phyloP scores from a whole-genome alignment of 73 alveolate species.

The Stentor coeruleus region DNA sequence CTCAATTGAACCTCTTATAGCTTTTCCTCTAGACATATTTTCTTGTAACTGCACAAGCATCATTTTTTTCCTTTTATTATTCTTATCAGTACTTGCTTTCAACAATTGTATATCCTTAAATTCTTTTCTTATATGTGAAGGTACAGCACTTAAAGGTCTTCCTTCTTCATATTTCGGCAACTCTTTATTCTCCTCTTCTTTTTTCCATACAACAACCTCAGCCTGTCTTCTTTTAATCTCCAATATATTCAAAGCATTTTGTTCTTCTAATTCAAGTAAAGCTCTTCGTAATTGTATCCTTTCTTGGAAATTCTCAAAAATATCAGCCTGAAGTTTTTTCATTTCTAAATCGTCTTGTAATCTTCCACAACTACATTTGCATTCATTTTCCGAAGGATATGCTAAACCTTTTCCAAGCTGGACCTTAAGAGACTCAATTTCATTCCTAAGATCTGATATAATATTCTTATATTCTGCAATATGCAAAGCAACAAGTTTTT shows the following conservation, averaged over 20 bases:
- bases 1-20: conserved; percentile 54
- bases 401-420: background rate
- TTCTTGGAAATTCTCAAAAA: conserved; percentile 64
- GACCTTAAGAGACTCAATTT: conserved; percentile 37
- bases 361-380: conserved; percentile 37
- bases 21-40: conserved; percentile 53
- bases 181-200: conserved; percentile 25
- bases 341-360: conserved; percentile 47
- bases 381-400: background rate
- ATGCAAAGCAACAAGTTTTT: conserved; percentile 67
- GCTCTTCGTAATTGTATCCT: conserved; percentile 73
- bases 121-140: conserved; percentile 43
- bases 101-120: conserved; percentile 51
- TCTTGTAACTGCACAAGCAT: conserved; percentile 65
- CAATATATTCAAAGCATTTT: conserved; percentile 72
- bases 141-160: conserved; percentile 26
- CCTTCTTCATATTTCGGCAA: background rate
- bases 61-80: conserved; percentile 53
- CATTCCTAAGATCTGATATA: conserved; percentile 69
- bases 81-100: conserved; percentile 70
- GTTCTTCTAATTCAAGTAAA: conserved; percentile 74
- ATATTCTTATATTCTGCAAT: conserved; percentile 68
- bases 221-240: conserved; percentile 76
- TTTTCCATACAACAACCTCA: conserved; percentile 59
- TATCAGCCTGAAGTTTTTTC: conserved; percentile 56